Base-by-base conservation (phyloP, 768 basidiomycete species). In the Leucocoprinus birnbaumii region DNA sequence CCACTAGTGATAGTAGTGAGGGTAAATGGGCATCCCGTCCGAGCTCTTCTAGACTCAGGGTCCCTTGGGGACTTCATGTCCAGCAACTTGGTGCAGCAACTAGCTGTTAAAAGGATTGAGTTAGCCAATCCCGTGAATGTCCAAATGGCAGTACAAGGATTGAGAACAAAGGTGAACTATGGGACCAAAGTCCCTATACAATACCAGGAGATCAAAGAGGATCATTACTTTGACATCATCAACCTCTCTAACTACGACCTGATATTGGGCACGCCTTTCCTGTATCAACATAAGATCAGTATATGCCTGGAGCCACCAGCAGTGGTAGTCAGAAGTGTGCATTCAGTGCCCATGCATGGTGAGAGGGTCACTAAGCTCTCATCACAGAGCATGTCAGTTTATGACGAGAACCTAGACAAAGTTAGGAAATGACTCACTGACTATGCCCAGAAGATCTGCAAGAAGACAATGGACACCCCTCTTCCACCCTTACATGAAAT, bases 61-160 rank as follows among this genome's bases (percentile, higher is more conserved):
- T 76, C 71, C 0, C 53, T 73, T 0, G 72, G 73, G 0, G 76
- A 78, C 56, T 77, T 79, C 51, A 66, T 79, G 31, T 73, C 73
- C 0, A 61, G 69, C 0, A 68, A 61, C 1, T 21, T 77, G 0
- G 70, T 67, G 0, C 70, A 75, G 48, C 77, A 79, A 55, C 51
- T 78, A 2, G 63, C 65, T 2, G 34, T 73, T 0, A 53, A 61
- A 22, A 54, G 51, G 1, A 53, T 58, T 0, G 57, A 61, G 11
- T 57, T 79, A 1, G 63, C 48, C 0, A 65, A 65, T 24, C 76
- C 71, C 1, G 21, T 79, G 1, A 53, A 65, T 1, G 46, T 78
- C 0, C 71, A 75, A 14, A 59, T 81, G 0, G 77, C 76, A 0
- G 71, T 74, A 0, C 69, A 73, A 27, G 79, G 76, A 0, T 79